Base-by-base conservation (phyloP, 768 basidiomycete species). In the Amanita rimosa region DNA sequence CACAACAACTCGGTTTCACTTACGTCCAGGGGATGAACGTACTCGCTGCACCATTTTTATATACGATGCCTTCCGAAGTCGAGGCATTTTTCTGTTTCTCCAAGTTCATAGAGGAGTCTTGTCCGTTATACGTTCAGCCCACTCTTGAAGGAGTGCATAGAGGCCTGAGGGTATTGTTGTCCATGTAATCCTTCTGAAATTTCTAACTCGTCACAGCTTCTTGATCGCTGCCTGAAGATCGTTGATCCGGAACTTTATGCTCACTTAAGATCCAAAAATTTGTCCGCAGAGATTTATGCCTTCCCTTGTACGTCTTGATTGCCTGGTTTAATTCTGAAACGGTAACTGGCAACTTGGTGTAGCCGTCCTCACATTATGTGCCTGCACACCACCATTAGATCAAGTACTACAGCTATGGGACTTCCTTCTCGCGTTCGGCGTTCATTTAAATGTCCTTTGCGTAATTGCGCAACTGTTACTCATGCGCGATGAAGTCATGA, bases 21-120 rank as follows among this genome's bases (percentile, higher is more conserved):
- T 99, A 98, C 58, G 94, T 99, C 7, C 95, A 99, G 66, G 96
- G 96, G 26, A 97, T 96, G 92, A 99, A 99, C 62, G 96, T 98
- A 42, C 81, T 99, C 31, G 92, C 94, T 17, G 96, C 96, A 2
- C 96, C 96, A 0, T 99, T 98, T 64, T 74, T 99, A 24, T 99
- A 96, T 61, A 91, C 88, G 9, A 88, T 98, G 81, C 94, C 96
- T 5, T 92, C 92, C 8, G 92, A 99, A 64, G 66, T 98, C n/a
- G 96, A 99, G 64, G 96, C 96, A 1, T 99, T 97, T 65, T 93
- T 84, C 53, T 96, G 91, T 65, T 98, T 99, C 60, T 78, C 90
- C 22, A 88, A 85, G 57, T 99, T 99, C 62, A 96, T 98, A 56
- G 95, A 97, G 67, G 82, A 84, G 49, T 83, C 79, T 7, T 97